A percentile compares a stretch with the other conserved stretches of the same genome.
Conservation (phyloP, 768 basidiomycete species). For the Trametes gibbosa region DNA sequence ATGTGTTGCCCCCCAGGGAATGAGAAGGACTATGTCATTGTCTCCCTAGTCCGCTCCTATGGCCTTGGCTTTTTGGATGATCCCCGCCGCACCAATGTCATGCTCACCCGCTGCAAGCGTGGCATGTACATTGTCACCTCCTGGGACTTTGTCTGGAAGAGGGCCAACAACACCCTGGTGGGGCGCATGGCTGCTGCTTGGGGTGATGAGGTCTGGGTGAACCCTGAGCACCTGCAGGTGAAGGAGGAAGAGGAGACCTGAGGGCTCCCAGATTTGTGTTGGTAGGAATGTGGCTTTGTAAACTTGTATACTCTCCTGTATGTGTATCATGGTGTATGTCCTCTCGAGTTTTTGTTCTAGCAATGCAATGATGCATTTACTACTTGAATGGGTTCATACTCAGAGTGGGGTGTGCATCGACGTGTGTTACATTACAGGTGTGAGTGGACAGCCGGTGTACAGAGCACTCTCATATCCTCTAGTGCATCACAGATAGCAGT, state of each 20-base stretch:
- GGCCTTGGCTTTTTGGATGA: constrained; percentile 68
- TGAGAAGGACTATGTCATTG: constrained; percentile 75
- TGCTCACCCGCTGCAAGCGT: constrained; percentile 77
- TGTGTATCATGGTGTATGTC: neutral
- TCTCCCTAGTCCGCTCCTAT: constrained; percentile 65
- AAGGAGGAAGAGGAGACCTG: constrained; percentile 26
- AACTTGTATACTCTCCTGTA: neutral
- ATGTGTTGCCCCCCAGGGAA: constrained; percentile 51
- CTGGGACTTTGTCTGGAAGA: constrained; percentile 51
- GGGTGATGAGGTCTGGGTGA: constrained; percentile 37
- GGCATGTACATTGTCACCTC: constrained; percentile 77
- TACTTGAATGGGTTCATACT: neutral
- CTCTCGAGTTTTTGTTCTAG: neutral
- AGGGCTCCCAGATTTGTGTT: neutral
- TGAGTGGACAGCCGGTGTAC: neutral
- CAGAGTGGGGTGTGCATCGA: neutral
- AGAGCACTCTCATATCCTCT: constrained; percentile 56
- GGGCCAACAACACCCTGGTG: constrained; percentile 47
- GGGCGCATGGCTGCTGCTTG: constrained; percentile 38
- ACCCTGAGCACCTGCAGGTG: constrained; percentile 33
- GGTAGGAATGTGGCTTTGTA: constrained; percentile 4
- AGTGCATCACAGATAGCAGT: constrained; percentile 58
- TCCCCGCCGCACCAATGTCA: constrained; percentile 76
- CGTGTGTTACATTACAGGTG: constrained; percentile 13
- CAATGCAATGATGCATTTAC: neutral